Percentiles rank a stretch among this genome's conserved stretches.
Conservation (phyloP, 768 basidiomycete species). For the Clitopilus hobsonii region DNA sequence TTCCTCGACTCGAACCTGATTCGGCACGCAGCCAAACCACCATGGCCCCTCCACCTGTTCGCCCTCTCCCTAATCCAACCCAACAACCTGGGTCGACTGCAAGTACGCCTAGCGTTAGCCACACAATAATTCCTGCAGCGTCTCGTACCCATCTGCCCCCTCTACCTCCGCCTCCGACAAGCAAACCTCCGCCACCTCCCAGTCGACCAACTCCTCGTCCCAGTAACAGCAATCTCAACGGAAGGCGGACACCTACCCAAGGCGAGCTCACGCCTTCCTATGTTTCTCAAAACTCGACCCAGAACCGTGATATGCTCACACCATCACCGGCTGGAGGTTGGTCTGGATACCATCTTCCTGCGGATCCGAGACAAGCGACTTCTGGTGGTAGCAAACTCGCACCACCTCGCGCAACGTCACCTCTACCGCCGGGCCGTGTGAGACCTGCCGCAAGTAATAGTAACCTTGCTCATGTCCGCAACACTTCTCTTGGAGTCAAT, state of each 20-base stretch:
- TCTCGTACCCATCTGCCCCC: slow-evolving; percentile 54
- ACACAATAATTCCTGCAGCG: slow-evolving; percentile 27
- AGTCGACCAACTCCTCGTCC: slow-evolving; percentile 30
- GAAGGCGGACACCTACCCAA: slow-evolving; percentile 55
- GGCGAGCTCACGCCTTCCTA: slow-evolving; percentile 42
- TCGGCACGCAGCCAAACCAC: slow-evolving; percentile 36
- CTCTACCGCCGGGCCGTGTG: slow-evolving; percentile 33
- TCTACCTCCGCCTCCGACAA: slow-evolving; percentile 64
- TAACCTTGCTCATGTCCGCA: slow-evolving; percentile 40
- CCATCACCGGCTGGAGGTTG: slow-evolving; percentile 37
- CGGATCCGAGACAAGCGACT: slow-evolving; percentile 57
- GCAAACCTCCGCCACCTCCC: slow-evolving; percentile 51
- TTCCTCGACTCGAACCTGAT: slow-evolving; percentile 71
- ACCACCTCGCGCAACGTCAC: slow-evolving; percentile 36
- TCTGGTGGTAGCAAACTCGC: slow-evolving; percentile 34
- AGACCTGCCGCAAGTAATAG: slow-evolving; percentile 18
- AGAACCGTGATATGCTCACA: slow-evolving; percentile 35
- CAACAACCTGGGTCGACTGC: slow-evolving; percentile 18
- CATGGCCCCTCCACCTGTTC: slow-evolving; percentile 36
- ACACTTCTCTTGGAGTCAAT: slow-evolving; percentile 44
- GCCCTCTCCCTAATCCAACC: slow-evolving; percentile 38
- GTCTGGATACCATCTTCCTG: slow-evolving; percentile 50
- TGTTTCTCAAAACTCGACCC: slow-evolving; percentile 35
- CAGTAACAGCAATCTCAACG: slow-evolving; percentile 26
- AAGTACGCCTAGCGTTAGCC: slow-evolving; percentile 26